Base-by-base conservation (phyloP, 345 rosid genomes). In the Gossypium turneri region DNA sequence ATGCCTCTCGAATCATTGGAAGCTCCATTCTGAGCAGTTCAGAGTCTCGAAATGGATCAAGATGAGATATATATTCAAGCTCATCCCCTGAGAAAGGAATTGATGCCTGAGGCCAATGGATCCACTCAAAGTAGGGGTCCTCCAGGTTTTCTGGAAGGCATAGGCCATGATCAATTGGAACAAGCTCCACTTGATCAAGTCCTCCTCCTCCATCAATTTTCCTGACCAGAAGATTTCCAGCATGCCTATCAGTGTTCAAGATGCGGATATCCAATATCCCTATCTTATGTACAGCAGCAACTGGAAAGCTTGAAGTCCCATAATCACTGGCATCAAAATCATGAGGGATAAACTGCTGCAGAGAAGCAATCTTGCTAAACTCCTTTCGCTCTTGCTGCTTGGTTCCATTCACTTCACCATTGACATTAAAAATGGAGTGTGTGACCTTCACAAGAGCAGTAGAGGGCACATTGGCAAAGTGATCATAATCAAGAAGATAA, bases 41-140 rank as follows among this genome's bases (percentile, higher is more conserved):
- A 78, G 89, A 86, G 48, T 94, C 99, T 57, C 24, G 79, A 62
- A 51, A 75, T 24, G 94, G 95, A 77, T 94, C 85, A 58, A 94
- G 88, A 59, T 80, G 76, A 34, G 79, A 76, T 76, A 94, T 93
- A 69, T 94, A 90, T 70, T 88, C 84, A 57, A 94, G 90, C 79
- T 94, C 99, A 45, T 89, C 98, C 27, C 90, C 97, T 8, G 98
- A 87, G 77, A 94, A 93, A 17, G 99, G 99, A 70, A 94, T 90
- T 6, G 99, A 94, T 20, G 98, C 97, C 70, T 94, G 99, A 7
- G 99, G 98, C 99, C 99, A 94, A 78, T 94, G 98, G 81, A 94
- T 91, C 99, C 99, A 93, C 87, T 94, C 99, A 4, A 94, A 91
- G 83, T 94, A 94, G 16, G 99, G 99, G 61, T 94, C 99, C 80